Evolutionary conservation across 352 stramenopile species (phyloP), one percentile per base, ranked within the genome.

Genomic region (Globisporangium mamillatum): DNA sequence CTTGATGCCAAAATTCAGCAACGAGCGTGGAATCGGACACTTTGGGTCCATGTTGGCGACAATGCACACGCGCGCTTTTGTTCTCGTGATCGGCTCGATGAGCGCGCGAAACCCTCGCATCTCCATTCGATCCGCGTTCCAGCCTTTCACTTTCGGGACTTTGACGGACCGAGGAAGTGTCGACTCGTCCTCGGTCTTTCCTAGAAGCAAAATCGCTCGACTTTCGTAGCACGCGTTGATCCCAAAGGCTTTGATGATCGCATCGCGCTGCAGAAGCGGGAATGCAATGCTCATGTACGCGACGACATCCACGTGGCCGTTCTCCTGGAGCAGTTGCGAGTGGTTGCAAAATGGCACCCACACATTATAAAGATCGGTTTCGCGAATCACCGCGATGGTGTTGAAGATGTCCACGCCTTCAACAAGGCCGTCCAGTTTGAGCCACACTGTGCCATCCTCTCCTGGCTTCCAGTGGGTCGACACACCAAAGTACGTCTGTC

Each of bases 1-100:
- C 71, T 95, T 95, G 64, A 93, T 89, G 1, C 76, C 78, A 75
- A 92, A 93, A 66, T 95, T 95, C 34, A 95, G 66, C 66, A 95
- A 67, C 20, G 77, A 65, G 64, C 82, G 82, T 4, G 87, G 87
- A 46, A 95, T 76, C 1, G 85, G 77, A 55, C 84, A 93, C 59
- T 93, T 93, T 1, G 85, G 85, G 57, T 95, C 82, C 34, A 95
- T 76, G 60, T 93, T 95, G 4, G 76, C 79, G 7, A 95, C 85
- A 57, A 95, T 90, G 64, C 84, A 93, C 48, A 80, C 88, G 9
- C 87, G 75, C 20, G 75, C 75, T 67, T 86, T 87, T 25, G 75
- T 92, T 14, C 80, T 72, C n/a, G 79, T 82, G 27, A 93, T 76
- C 8, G 87, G 87, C 63, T 93, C 87, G 20, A 95, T 90, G 20